These are phyloP conservation scores for Yarrowia sp. DNA, from an alignment of 805 yeast genomes.

Conservation along the genomic window DNA sequence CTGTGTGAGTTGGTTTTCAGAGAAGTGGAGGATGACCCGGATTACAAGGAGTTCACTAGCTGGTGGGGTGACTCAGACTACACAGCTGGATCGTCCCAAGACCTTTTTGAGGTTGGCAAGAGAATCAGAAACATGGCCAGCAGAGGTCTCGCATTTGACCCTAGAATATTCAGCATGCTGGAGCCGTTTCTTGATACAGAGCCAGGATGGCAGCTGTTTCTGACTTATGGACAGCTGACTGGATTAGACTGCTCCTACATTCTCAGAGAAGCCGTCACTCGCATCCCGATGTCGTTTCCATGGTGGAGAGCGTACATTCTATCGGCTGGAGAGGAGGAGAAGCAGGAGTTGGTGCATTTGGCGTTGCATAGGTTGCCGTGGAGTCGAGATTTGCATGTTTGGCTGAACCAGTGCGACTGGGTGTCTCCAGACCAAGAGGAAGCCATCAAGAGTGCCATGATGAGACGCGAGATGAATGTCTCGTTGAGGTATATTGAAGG, in stretches of 20 bases:
- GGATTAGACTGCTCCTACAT: conserved; percentile 4
- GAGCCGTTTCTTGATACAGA: conserved; percentile 6
- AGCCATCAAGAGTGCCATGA: neutral
- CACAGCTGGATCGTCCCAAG: neutral
- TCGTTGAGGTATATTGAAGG: neutral
- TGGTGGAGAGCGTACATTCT: conserved; percentile 15
- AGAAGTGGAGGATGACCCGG: neutral
- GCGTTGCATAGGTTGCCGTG: conserved; percentile 2
- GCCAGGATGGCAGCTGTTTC: conserved; percentile 6
- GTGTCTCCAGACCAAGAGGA: neutral
- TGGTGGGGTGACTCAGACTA: conserved; percentile 16
- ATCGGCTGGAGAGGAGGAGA: neutral
- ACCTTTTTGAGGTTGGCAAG: neutral
- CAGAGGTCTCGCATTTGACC: conserved; percentile 3
- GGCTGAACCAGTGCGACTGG: conserved; percentile 7
- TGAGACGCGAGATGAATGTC: conserved; percentile 10
- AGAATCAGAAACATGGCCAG: neutral
- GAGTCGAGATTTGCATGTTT: conserved; percentile 7
- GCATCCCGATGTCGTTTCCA: neutral
- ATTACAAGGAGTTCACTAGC: neutral
- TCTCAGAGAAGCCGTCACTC: conserved; percentile 1
- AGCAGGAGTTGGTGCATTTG: neutral
- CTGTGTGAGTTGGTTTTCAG: conserved; percentile 11
- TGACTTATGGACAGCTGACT: neutral
- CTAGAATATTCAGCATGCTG: neutral